phyloP scores from a whole-genome alignment of 129 eudicot genomes.

The Tanacetum coccineum region DNA sequence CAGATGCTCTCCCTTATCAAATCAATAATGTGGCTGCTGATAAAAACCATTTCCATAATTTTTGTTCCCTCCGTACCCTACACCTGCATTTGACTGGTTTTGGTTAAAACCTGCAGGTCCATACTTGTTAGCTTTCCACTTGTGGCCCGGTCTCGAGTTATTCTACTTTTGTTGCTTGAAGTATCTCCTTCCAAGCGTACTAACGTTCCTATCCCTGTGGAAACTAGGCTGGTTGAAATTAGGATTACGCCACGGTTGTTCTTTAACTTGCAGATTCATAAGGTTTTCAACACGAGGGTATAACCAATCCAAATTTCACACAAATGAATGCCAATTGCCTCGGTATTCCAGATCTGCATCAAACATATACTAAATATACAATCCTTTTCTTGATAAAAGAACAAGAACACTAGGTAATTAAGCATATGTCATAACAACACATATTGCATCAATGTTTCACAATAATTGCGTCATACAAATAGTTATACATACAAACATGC shows the following conservation, averaged over 20 bases:
- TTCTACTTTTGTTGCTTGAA: slow-evolving; percentile 72
- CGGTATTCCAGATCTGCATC: too few relatives aligned
- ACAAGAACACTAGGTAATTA: too few relatives aligned
- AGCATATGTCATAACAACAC: too few relatives aligned
- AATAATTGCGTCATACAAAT: too few relatives aligned
- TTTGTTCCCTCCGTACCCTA: slow-evolving; percentile 39
- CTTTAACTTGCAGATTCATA: slow-evolving; percentile 12
- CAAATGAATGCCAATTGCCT: too few relatives aligned
- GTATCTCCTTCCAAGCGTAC: slow-evolving; percentile 53
- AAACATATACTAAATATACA: too few relatives aligned
- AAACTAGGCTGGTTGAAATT: slow-evolving; percentile 32
- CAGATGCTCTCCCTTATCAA: slow-evolving; percentile 21
- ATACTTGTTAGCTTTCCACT: slow-evolving; percentile 48
- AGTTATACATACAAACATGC: too few relatives aligned
- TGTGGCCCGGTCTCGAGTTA: slow-evolving; percentile 40
- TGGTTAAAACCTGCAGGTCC: slow-evolving; percentile 30
- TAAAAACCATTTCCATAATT: slow-evolving; percentile 31
- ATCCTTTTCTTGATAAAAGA: too few relatives aligned
- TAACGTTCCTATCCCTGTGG: slow-evolving; percentile 30
- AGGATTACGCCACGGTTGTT: slow-evolving; percentile 1
- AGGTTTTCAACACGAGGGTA: slow-evolving; percentile 30
- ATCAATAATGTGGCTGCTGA: slow-evolving; percentile 33
- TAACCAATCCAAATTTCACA: too few relatives aligned
- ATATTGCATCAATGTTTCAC: too few relatives aligned
- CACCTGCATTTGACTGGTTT: slow-evolving; percentile 26